Conservation (phyloP, 2,329 filamentous ascomycete genomes). For the Monilinia vaccinii-corymbosi region DNA sequence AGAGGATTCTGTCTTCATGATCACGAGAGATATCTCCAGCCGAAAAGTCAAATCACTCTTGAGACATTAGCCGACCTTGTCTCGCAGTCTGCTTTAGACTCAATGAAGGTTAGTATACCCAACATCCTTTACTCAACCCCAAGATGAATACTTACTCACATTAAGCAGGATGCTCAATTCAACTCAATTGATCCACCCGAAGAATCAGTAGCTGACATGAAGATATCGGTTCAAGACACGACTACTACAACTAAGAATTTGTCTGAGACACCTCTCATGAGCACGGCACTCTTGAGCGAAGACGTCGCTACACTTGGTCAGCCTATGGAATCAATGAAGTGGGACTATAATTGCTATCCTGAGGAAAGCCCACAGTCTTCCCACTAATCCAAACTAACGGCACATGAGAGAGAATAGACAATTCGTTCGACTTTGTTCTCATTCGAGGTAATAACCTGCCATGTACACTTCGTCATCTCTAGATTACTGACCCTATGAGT, state of each 20-base stretch:
- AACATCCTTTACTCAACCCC: neutral
- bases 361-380: neutral
- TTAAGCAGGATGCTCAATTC: neutral
- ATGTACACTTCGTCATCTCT: neutral
- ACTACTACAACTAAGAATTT: neutral
- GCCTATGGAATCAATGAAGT: neutral
- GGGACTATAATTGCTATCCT: neutral
- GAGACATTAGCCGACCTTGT: neutral
- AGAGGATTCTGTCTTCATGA: neutral
- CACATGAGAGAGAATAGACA: neutral
- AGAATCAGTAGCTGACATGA: neutral
- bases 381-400: neutral
- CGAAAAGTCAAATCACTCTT: neutral
- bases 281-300: too few species aligned
- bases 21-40: neutral
- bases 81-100: neutral
- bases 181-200: neutral
- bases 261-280: neutral
- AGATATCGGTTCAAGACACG: neutral
- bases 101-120: neutral
- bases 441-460: neutral
- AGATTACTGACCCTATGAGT: neutral
- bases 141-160: neutral
- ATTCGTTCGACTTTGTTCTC: neutral
- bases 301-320: neutral